phyloP scores from a whole-genome alignment of 768 basidiomycete genomes.

The Macrolepiota fuliginosa region DNA sequence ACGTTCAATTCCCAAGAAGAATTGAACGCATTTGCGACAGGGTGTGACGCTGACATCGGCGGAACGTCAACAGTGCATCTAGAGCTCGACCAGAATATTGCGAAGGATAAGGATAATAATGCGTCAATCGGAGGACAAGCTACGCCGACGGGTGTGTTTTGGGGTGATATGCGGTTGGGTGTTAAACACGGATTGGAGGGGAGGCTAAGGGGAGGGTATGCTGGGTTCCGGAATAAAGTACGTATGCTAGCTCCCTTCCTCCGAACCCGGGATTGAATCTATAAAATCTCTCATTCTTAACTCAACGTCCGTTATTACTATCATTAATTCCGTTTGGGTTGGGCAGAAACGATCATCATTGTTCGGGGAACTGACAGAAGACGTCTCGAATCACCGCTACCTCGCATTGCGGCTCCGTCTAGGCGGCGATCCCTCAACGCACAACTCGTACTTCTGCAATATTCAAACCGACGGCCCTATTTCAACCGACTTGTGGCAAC shows the following conservation, averaged over 20 bases:
- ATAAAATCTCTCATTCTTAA: not conserved
- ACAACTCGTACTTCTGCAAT: slow-evolving; percentile 90
- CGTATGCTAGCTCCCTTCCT: not conserved
- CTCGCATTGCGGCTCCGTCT: slow-evolving; percentile 78
- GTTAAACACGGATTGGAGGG: slow-evolving; percentile 68
- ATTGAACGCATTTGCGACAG: slow-evolving; percentile 64
- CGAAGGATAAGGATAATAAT: slow-evolving; percentile 31
- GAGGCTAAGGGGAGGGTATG: slow-evolving; percentile 81
- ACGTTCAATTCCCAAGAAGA: slow-evolving; percentile 60
- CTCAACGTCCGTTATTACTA: too few relatives aligned
- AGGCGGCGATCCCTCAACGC: slow-evolving; percentile 71
- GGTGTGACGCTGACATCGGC: slow-evolving; percentile 89
- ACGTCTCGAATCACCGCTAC: slow-evolving; percentile 79
- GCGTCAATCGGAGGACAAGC: slow-evolving; percentile 43
- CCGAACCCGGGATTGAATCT: not conserved
- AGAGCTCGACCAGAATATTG: slow-evolving; percentile 54
- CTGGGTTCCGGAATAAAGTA: slow-evolving; percentile 87
- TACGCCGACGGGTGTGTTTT: slow-evolving; percentile 58
- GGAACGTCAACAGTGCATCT: slow-evolving; percentile 78
- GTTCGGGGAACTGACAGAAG: slow-evolving; percentile 84
- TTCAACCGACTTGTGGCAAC: slow-evolving; percentile 91
- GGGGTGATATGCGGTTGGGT: slow-evolving; percentile 72
- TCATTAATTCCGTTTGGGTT: not conserved
- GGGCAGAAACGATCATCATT: slow-evolving; percentile 70
- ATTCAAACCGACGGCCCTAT: slow-evolving; percentile 85